These are phyloP conservation scores for Marchantia polymorpha DNA, from an alignment of 225 moss, liverwort and hornwort species.

Conservation along the genomic window DNA sequence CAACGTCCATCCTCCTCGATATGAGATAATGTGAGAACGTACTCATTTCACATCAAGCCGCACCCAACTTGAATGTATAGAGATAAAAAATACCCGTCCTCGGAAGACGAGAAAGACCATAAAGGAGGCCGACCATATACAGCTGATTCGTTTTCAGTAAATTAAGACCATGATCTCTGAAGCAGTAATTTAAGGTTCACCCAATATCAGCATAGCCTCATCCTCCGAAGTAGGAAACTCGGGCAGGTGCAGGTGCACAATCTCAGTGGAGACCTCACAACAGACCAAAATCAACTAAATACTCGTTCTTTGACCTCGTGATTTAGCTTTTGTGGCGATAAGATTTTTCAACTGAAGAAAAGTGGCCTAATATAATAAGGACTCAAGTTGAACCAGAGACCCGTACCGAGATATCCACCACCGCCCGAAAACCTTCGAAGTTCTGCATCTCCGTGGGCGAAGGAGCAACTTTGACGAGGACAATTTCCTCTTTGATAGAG, in stretches of 20 bases:
- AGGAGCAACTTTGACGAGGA: slow-evolving; percentile 98
- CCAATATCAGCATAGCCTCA: not conserved
- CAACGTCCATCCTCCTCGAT: slow-evolving; percentile 25
- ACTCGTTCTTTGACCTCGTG: slow-evolving; percentile 5
- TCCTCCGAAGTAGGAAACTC: slow-evolving; percentile 8
- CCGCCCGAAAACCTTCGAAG: slow-evolving; percentile 92
- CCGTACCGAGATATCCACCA: slow-evolving; percentile 54
- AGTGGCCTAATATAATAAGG: slow-evolving; percentile 3
- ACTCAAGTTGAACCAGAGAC: slow-evolving; percentile 19
- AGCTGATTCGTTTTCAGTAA: slow-evolving; percentile 8
- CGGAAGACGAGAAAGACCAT: slow-evolving; percentile 17
- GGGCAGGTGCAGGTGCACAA: slow-evolving; percentile 18
- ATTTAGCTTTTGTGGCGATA: not conserved
- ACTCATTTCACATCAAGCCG: slow-evolving; percentile 10
- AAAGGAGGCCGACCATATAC: not conserved
- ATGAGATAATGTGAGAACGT: slow-evolving; percentile 16
- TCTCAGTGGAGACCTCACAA: slow-evolving; percentile 6
- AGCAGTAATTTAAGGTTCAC: not conserved
- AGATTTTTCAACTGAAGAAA: slow-evolving; percentile 14
- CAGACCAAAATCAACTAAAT: slow-evolving; percentile 18
- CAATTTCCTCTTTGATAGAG: slow-evolving; percentile 89
- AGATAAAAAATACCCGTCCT: slow-evolving; percentile 16
- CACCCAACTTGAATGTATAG: slow-evolving; percentile 6
- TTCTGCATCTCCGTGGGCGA: slow-evolving; percentile 96
- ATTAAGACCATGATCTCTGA: not conserved